Evolutionary conservation across 768 basidiomycete genomes (phyloP), one percentile per base, ranked within the genome.

Genomic region (Boletus vinaceobasis): DNA sequence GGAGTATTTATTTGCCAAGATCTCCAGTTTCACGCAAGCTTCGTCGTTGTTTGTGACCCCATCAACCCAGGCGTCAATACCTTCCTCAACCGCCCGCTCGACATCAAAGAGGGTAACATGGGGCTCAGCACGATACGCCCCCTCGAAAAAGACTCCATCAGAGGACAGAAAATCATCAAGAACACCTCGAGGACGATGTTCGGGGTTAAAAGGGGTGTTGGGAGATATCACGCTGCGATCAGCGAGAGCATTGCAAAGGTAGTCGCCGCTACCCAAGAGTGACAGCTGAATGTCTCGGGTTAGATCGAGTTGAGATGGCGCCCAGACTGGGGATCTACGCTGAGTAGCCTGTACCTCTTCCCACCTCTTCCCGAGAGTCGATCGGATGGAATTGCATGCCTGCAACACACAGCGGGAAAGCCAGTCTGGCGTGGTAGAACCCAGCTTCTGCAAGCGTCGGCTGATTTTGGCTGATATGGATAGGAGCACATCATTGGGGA

Each of bases 341-440:
- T 74, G 71, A 7, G 33, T 13, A 10, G 43, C 43, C 48, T 69
- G 75, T 15, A 77, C 62, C 21, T 48, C 40, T 17, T 27, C 38
- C 79, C 79, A 80, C 45, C 76, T 66, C 14, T 43, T 42, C 58
- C 71, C 64, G 8, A 80, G 57, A 0, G 39, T 50, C 1, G 33
- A 54, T 29, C 57, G 59, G 10, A 71, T 60, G 9, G 15, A 56
- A 21, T 43, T 60, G 47, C 51, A 67, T 49, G 55, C 57, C 48
- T 27, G 11, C 8, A 55, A 29, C 11, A 53, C 61, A 1, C 7
- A 38, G 5, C 14, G 17, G 5, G 62, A 64, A 1, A 71, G 55
- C 62, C 61, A 57, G n/a, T 45, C 42, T 1, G 65, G 59, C 0
- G 57, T 46, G 0, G 58, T 59, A 7, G 55, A 31, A 4, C 55